These are phyloP conservation scores for Fusarium proliferatum DNA, from an alignment of 2,329 filamentous ascomycete species.

Conservation along the genomic window DNA sequence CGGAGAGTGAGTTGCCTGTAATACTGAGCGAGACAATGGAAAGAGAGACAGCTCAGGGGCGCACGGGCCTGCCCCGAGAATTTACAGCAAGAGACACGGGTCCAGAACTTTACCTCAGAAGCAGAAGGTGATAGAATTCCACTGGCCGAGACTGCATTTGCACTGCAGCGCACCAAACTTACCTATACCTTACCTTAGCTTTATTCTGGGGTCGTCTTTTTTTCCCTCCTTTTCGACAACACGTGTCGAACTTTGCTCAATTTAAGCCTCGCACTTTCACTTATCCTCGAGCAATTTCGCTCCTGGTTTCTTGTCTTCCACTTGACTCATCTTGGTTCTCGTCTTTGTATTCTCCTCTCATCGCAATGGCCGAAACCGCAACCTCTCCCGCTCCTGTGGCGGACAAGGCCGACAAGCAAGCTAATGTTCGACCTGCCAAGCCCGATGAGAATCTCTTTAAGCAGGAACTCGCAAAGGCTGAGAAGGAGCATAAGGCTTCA, in stretches of 20 bases:
- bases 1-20: conserved; percentile 7
- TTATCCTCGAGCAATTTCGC: conserved; percentile 31
- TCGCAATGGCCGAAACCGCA: conserved; percentile 59
- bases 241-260: conserved; percentile 32
- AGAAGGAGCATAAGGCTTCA: conserved; percentile 85
- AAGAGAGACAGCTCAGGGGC: conserved; percentile 24
- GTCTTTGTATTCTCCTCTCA: conserved; percentile 36
- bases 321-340: conserved; percentile 10
- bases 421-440: conserved; percentile 76
- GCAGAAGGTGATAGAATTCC: conserved; percentile 45
- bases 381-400: conserved; percentile 58
- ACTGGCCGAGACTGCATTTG: conserved; percentile 1
- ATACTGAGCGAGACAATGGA: neutral
- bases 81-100: conserved; percentile 39
- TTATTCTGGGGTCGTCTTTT: conserved; percentile 30
- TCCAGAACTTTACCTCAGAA: conserved; percentile 35
- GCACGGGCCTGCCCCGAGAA: conserved; percentile 44
- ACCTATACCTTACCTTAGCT: conserved; percentile 25
- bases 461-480: conserved; percentile 78
- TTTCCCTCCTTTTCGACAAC: conserved; percentile 26
- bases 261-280: conserved; percentile 8
- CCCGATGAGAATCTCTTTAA: conserved; percentile 90
- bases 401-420: conserved; percentile 45
- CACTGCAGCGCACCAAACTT: conserved; percentile 19
- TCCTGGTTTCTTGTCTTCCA: conserved; percentile 35